phyloP scores from a whole-genome alignment of 164 flowering plant genomes.

The Tetrastigma voinierianum region DNA sequence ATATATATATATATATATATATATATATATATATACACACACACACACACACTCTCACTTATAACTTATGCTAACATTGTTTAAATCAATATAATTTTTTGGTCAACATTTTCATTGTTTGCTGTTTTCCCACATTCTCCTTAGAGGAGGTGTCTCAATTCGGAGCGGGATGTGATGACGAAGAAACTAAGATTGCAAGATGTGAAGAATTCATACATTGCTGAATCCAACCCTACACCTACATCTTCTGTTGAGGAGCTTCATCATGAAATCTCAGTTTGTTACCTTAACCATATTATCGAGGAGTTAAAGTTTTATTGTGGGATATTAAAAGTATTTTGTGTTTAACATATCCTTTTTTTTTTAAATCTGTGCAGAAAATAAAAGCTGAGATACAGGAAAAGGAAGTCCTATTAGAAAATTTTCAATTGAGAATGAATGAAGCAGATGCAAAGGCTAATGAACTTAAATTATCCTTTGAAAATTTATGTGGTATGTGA shows the following conservation, averaged over 20 bases:
- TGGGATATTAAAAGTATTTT: neutral
- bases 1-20: too few relatives aligned
- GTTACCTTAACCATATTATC: slow-evolving; percentile 23
- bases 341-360: neutral
- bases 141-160: slow-evolving; percentile 52
- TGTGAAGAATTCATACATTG: slow-evolving; percentile 46
- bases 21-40: too few relatives aligned
- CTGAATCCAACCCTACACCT: slow-evolving; percentile 38
- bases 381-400: slow-evolving; percentile 54
- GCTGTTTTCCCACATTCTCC: slow-evolving; percentile 7
- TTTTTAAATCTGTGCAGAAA: slow-evolving; percentile 39
- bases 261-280: slow-evolving; percentile 62
- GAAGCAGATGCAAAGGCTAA: slow-evolving; percentile 58
- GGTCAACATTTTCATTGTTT: neutral
- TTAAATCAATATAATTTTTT: neutral
- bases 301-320: neutral
- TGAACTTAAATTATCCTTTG: slow-evolving; percentile 49
- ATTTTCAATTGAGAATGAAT: slow-evolving; percentile 27
- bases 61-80: neutral
- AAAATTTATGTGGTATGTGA: slow-evolving; percentile 63
- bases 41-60: too few relatives aligned
- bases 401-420: slow-evolving; percentile 39
- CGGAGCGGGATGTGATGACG: slow-evolving; percentile 44
- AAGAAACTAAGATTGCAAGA: slow-evolving; percentile 55
- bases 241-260: slow-evolving; percentile 68